Evolutionary conservation across 257 asterid genomes (phyloP), one percentile per base, ranked within the genome.

Genomic region (Ocimum tenuiflorum): DNA sequence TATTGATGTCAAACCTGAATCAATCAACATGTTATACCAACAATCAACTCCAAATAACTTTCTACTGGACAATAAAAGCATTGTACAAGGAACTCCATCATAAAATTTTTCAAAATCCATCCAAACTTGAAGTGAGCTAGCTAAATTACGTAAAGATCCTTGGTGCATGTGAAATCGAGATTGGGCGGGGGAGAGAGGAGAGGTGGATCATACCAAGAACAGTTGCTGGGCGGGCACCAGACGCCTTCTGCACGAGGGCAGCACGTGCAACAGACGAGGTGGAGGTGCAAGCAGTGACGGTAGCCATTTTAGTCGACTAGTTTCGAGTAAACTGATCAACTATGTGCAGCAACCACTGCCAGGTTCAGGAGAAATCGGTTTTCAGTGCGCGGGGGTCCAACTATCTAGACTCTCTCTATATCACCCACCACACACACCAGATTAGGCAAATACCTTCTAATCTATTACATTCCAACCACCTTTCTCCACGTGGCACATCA

Each of bases 1-100:
- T 80, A 87, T 48, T 18, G 85, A 65, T 64, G 96, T 89, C 81
- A 89, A 70, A 10, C 89, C 96, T 88, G 70, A 42, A 46, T 51
- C 67, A 11, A 9, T 3, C 13, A 9, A 27, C 31, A 27, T 27
- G 31, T 27, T 27, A 27, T 27, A 27, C 4, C 2, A 27, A 27
- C 31, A 27, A 27, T 1, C 4, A 2, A 27, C 2, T 27, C 2
- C 31, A 27, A 27, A 1, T 27, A 1, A 1, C 4, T 27, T 27
- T 27, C 4, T 27, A 1, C 4, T 27, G 3, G 4, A 27, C 2
- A 27, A 27, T 1, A 27, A 27, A 27, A 27, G 31, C 31, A n/a
- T n/a, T n/a, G n/a, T n/a, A n/a, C n/a, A n/a, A n/a, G n/a, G n/a
- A n/a, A n/a, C n/a, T n/a, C n/a, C n/a, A n/a, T n/a, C n/a, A n/a